Evolutionary conservation across 768 basidiomycete genomes (phyloP).

Genomic region (Leccinum barrowsii): DNA sequence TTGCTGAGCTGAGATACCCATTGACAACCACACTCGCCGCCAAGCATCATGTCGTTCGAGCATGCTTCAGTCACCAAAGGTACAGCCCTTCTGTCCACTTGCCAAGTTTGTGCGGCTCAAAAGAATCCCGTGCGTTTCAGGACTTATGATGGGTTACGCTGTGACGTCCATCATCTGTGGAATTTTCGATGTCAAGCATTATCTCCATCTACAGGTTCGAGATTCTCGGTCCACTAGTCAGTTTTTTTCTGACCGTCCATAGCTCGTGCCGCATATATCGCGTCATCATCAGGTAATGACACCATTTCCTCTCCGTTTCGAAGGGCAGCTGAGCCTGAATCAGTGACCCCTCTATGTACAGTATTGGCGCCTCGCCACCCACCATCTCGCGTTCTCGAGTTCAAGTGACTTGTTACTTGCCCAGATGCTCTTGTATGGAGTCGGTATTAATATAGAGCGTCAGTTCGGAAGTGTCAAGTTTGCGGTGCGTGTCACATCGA

Average conservation of each 20-base stretch:
- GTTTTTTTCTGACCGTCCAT: conserved; percentile 6
- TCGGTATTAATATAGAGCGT: conserved; percentile 71
- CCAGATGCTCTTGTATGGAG: conserved; percentile 69
- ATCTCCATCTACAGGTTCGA: conserved; percentile 77
- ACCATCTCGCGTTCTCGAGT: conserved; percentile 76
- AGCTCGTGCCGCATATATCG: conserved; percentile 89
- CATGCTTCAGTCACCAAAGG: conserved; percentile 85
- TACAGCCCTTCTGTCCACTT: conserved; percentile 23
- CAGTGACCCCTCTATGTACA: conserved; percentile 34
- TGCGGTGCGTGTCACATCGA: conserved; percentile 52
- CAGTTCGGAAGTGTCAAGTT: conserved; percentile 86
- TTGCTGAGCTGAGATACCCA: not conserved
- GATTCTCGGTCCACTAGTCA: not conserved
- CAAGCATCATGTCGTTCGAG: conserved; percentile 65
- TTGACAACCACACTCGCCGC: not conserved
- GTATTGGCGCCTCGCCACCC: conserved; percentile 81
- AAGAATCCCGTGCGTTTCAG: conserved; percentile 35
- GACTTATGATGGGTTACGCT: conserved; percentile 71
- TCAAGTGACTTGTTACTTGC: conserved; percentile 83
- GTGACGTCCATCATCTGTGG: conserved; percentile 71
- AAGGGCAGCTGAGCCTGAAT: conserved; percentile 32
- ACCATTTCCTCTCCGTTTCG: conserved; percentile 1
- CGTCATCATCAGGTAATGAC: conserved; percentile 74
- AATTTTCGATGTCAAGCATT: conserved; percentile 84
- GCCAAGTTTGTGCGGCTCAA: conserved; percentile 2